phyloP scores from a whole-genome alignment of 2,329 filamentous ascomycete genomes.

The Fonsecaea multimorphosa region DNA sequence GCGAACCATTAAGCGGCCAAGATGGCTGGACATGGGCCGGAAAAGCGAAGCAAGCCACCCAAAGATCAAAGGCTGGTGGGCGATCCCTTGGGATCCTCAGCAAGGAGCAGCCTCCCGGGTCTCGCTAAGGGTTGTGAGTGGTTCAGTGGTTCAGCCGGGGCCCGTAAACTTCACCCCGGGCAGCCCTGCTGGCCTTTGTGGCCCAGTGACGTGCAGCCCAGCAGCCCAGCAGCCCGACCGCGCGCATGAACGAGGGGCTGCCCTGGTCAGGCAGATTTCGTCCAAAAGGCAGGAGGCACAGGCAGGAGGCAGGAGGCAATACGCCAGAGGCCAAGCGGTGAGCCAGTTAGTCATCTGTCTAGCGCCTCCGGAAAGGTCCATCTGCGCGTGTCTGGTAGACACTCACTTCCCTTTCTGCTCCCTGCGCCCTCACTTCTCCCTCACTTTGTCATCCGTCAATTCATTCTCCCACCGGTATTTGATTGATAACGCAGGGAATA shows the following conservation, averaged over 20 bases:
- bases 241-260: not conserved
- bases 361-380: not conserved
- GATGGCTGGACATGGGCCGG: not conserved
- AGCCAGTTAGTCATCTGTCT: not conserved
- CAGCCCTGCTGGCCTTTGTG: not conserved
- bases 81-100: not conserved
- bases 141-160: conserved; percentile 3
- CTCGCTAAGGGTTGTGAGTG: not conserved
- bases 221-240: not conserved
- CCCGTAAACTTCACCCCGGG: not conserved
- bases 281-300: too few species aligned
- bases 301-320: too few species aligned
- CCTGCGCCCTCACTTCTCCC: not conserved
- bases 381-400: not conserved
- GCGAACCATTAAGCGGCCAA: not conserved
- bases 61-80: not conserved
- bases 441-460: not conserved
- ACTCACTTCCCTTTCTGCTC: not conserved
- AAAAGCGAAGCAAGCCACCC: conserved; percentile 1
- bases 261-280: not conserved
- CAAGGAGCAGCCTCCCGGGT: not conserved
- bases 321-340: not conserved
- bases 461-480: not conserved
- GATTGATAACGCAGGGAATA: not conserved
- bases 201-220: not conserved